Conservation (phyloP, 306 rosid genomes). For the Sindora glabra region DNA sequence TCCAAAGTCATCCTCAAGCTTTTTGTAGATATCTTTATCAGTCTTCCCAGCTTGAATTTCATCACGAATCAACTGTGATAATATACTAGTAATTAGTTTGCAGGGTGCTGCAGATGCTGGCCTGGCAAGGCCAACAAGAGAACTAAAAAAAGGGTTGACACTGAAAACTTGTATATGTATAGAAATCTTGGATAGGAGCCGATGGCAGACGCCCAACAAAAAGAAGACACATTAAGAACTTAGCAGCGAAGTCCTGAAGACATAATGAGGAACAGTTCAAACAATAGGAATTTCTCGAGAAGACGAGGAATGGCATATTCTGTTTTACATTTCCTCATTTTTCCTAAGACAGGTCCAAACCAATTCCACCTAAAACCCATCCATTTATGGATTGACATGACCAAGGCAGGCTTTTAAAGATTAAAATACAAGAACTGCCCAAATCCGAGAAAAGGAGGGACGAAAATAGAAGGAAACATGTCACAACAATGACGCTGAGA, state of each 20-base stretch:
- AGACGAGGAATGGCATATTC: no score
- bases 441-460: not conserved
- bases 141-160: no score
- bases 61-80: slow-evolving; percentile 73
- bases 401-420: not conserved
- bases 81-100: slow-evolving; percentile 11
- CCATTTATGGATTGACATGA: not conserved
- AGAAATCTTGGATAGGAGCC: not conserved
- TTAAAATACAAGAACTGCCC: not conserved
- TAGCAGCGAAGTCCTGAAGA: not conserved
- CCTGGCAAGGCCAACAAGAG: not conserved
- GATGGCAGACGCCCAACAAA: not conserved
- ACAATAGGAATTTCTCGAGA: not conserved
- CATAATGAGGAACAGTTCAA: not conserved
- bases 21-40: slow-evolving; percentile 75
- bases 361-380: not conserved
- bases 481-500: not conserved
- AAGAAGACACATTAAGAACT: not conserved
- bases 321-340: not conserved
- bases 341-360: not conserved
- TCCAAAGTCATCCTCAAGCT: slow-evolving; percentile 78
- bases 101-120: no score
- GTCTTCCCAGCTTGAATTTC: slow-evolving; percentile 68
- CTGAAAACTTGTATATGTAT: no score
- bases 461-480: not conserved